These are phyloP conservation scores for Jackrogersella minutella DNA, from an alignment of 495 filamentous ascomycete genomes.

Conservation along the genomic window DNA sequence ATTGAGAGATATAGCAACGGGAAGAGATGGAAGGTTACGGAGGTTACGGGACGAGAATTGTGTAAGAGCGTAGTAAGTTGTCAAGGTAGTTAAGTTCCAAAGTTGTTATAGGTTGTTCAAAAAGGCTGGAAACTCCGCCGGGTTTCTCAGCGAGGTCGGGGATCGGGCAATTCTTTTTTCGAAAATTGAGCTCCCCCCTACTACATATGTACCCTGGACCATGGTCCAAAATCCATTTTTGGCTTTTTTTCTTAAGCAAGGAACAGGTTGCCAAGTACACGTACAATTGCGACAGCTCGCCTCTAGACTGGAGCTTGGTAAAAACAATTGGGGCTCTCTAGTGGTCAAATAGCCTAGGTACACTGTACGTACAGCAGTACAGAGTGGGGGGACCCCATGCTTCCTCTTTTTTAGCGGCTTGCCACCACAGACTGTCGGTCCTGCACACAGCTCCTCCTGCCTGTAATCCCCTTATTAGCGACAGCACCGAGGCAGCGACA, in stretches of 20 bases:
- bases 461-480: slow-evolving; percentile 17
- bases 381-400: slow-evolving; percentile 1
- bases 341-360: slow-evolving; percentile 11
- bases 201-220: neutral
- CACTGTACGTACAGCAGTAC: slow-evolving; percentile 2
- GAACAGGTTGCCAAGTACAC: slow-evolving; percentile 34
- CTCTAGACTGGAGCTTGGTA: neutral
- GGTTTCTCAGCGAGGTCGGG: slow-evolving; percentile 24
- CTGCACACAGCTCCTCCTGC: too few relatives aligned
- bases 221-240: neutral
- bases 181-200: neutral
- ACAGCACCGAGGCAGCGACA: slow-evolving; percentile 24
- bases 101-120: slow-evolving; percentile 21
- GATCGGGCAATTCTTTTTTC: slow-evolving; percentile 39
- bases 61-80: slow-evolving; percentile 36
- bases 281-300: slow-evolving; percentile 27
- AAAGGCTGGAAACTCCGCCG: slow-evolving; percentile 13
- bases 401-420: slow-evolving; percentile 19
- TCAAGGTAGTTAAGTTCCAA: neutral
- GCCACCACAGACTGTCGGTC: neutral
- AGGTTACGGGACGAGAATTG: slow-evolving; percentile 21
- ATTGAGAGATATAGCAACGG: slow-evolving; percentile 23
- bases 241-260: too few relatives aligned
- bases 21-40: slow-evolving; percentile 29
- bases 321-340: slow-evolving; percentile 33